phyloP scores from a whole-genome alignment of 73 alveolate genomes.

The Tetrahymena thermophila region DNA sequence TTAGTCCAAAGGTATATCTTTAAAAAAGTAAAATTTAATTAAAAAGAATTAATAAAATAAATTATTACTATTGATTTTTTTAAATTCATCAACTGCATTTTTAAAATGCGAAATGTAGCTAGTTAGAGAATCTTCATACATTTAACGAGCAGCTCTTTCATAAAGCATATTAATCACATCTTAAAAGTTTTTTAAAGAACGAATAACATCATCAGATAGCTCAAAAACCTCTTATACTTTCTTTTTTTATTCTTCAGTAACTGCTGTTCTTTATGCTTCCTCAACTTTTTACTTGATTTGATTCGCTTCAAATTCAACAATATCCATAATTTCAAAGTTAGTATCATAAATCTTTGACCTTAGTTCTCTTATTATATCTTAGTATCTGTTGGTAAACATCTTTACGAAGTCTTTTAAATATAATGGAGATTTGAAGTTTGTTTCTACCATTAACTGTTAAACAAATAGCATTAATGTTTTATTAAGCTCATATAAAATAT shows the following conservation, averaged over 20 bases:
- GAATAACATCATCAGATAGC: not conserved
- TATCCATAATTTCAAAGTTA: conserved; percentile 36
- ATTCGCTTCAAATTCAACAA: conserved; percentile 31
- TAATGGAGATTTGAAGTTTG: conserved; percentile 10
- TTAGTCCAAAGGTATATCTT: not conserved
- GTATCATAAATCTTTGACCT: conserved; percentile 41
- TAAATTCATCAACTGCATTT: not conserved
- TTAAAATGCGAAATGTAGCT: not conserved
- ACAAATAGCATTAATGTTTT: conserved; percentile 2
- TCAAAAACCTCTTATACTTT: conserved; percentile 9
- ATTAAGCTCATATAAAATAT: conserved; percentile 13
- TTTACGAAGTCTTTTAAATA: conserved; percentile 12
- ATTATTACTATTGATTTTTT: not conserved
- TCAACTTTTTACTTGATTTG: conserved; percentile 11
- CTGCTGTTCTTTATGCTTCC: conserved; percentile 17
- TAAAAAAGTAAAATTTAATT: not conserved
- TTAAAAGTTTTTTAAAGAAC: not conserved
- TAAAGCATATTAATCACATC: not conserved
- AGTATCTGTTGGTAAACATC: not conserved
- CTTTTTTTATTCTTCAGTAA: conserved; percentile 20
- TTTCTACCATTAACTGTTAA: conserved; percentile 9
- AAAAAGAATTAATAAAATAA: not conserved
- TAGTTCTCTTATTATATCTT: conserved; percentile 34
- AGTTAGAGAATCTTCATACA: not conserved
- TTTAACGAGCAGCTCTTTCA: not conserved